phyloP scores from a whole-genome alignment of 768 basidiomycete genomes.

The Lactarius quietus region DNA sequence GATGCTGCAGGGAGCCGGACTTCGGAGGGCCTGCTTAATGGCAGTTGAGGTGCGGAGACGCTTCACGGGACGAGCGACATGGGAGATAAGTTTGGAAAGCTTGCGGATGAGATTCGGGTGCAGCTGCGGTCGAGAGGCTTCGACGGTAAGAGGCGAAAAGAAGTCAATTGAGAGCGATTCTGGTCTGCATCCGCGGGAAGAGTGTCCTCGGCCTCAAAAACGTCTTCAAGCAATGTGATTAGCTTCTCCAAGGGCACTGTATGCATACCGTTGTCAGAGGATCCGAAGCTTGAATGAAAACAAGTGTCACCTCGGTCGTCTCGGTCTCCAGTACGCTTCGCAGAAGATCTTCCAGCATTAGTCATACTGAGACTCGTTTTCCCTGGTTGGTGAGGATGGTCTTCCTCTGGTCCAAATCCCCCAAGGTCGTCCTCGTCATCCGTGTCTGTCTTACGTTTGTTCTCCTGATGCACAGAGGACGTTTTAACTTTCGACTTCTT shows the following conservation, averaged over 20 bases:
- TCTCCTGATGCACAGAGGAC: slow-evolving; percentile 17
- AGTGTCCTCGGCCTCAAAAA: slow-evolving; percentile 78
- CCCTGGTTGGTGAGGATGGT: slow-evolving; percentile 38
- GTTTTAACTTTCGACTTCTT: slow-evolving; percentile 18
- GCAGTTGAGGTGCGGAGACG: slow-evolving; percentile 49
- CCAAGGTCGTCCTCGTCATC: slow-evolving; percentile 28
- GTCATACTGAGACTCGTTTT: slow-evolving; percentile 27
- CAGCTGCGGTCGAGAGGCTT: slow-evolving; percentile 58
- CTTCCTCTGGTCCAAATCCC: slow-evolving; percentile 40
- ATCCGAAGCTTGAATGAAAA: not conserved
- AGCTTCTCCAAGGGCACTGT: slow-evolving; percentile 75
- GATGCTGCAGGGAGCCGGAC: slow-evolving; percentile 47
- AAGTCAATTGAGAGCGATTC: slow-evolving; percentile 53
- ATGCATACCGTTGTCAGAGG: slow-evolving; percentile 1
- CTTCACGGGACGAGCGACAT: slow-evolving; percentile 65
- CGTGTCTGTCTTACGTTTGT: slow-evolving; percentile 1
- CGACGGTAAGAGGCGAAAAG: slow-evolving; percentile 60
- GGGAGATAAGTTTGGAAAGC: slow-evolving; percentile 62
- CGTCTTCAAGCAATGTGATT: slow-evolving; percentile 69
- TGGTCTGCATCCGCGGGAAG: slow-evolving; percentile 55
- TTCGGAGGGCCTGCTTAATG: slow-evolving; percentile 40
- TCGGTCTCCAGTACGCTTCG: slow-evolving; percentile 64
- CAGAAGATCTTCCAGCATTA: slow-evolving; percentile 46
- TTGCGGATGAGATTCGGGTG: slow-evolving; percentile 58
- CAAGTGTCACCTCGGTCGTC: slow-evolving; percentile 60